These are phyloP conservation scores for Clitopilus hobsonii DNA, from an alignment of 768 basidiomycete species.

Conservation along the genomic window DNA sequence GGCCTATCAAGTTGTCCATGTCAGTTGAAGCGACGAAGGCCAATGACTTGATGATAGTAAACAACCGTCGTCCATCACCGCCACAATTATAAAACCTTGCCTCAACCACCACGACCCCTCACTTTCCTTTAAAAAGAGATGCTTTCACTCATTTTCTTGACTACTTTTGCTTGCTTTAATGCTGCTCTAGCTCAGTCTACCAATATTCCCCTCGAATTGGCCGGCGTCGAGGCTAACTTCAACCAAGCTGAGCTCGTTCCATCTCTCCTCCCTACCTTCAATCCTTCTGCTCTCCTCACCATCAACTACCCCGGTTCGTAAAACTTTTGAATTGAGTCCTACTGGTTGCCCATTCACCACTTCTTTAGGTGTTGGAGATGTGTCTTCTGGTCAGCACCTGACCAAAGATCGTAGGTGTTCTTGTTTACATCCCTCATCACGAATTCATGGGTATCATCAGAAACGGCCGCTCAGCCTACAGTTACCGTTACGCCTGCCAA, in stretches of 20 bases:
- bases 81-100: constrained; percentile 2
- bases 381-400: constrained; percentile 56
- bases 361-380: constrained; percentile 34
- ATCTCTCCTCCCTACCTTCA: constrained; percentile 52
- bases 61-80: not conserved
- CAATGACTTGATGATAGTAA: not conserved
- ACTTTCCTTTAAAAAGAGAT: constrained; percentile 16
- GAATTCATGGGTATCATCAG: no score
- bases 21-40: constrained; percentile 2
- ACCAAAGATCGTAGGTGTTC: constrained; percentile 48
- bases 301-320: constrained; percentile 40
- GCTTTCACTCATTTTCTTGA: constrained; percentile 26
- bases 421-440: not conserved
- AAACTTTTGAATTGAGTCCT: not conserved
- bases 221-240: constrained; percentile 68
- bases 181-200: constrained; percentile 42
- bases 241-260: constrained; percentile 57
- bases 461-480: constrained; percentile 49
- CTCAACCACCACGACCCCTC: constrained; percentile 13
- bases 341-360: not conserved
- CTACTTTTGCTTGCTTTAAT: constrained; percentile 34
- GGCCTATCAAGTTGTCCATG: constrained; percentile 68
- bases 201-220: constrained; percentile 38
- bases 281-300: constrained; percentile 52
- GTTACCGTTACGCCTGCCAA: constrained; percentile 49